Base-by-base conservation (phyloP, 2,329 filamentous ascomycete species). In the Ascomycota sp. region DNA sequence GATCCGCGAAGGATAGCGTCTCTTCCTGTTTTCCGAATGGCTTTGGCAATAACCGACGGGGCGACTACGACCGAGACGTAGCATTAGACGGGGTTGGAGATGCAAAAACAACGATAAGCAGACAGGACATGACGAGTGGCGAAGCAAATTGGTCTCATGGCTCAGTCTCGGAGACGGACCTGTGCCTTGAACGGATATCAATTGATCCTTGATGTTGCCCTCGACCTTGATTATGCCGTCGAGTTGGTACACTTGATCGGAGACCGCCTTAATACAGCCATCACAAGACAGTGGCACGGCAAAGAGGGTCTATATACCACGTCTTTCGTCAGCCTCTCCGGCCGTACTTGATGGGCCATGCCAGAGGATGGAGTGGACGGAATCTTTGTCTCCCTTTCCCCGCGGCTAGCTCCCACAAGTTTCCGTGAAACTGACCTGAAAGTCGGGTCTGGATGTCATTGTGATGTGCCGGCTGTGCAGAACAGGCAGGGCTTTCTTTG, bases 271-370 rank as follows among this genome's bases (percentile, higher is more conserved):
- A 53, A 92, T 72, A 60, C 89, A 95, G 49, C 68, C 64, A 46
- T 92, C 76, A 60, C 89, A 95, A 57, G 75, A 82, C 63, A 95
- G 75, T 36, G 83, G 84, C 44, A 95, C 89, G 41, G 86, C 83
- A 55, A 95, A 95, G 42, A 86, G 76, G 39, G 86, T 92, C 77
- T 95, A 42, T 43, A 42, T 48, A 47, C 39, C 40, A 38, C 41
- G 35, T 34, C 46, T 54, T 50, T 53, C 51, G 53, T 55, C 47
- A 56, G 52, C 27, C 13, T 27, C 12, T 30, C 28, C 11, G 21
- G 10, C 28, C 21, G 30, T 21, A 21, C 16, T 5, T 3, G 16
- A 5, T 21, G 16, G 3, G 16, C 16, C 16, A 21, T 21, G 16
- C 16, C 16, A 21, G 16, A 21, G 16, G 16, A 21, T 21, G 16